Evolutionary conservation across 2,329 filamentous ascomycete species (phyloP).

Genomic region (Beauveria sp.): DNA sequence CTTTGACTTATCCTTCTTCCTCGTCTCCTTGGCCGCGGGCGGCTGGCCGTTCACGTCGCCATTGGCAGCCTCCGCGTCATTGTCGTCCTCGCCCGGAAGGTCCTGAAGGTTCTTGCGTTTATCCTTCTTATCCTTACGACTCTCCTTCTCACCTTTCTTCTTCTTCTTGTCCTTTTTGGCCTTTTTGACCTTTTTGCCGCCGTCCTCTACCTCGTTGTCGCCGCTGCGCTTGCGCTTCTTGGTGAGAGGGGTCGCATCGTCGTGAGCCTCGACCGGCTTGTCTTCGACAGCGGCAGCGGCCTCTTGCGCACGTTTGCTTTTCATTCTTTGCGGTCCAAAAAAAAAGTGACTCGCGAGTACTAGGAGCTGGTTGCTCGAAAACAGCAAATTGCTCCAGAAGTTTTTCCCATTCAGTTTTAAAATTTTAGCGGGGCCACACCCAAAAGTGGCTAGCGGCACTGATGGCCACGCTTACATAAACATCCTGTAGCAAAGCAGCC

Average conservation of each 20-base stretch:
- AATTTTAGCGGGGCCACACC: constrained; percentile 8
- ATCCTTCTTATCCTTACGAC: constrained; percentile 33
- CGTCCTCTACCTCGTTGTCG: constrained; percentile 19
- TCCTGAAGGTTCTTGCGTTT: constrained; percentile 31
- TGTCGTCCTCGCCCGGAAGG: constrained; percentile 26
- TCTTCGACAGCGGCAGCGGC: constrained; percentile 20
- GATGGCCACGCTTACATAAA: neutral
- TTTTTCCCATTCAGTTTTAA: constrained; percentile 5
- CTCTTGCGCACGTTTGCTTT: constrained; percentile 33
- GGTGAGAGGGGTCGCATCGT: constrained; percentile 18
- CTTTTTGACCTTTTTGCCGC: constrained; percentile 26
- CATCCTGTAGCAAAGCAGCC: neutral
- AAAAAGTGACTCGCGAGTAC: neutral
- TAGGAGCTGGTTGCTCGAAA: neutral
- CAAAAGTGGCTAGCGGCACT: neutral
- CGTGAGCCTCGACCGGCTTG: constrained; percentile 17
- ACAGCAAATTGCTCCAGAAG: constrained; percentile 2
- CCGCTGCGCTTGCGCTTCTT: constrained; percentile 31
- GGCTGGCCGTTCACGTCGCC: constrained; percentile 17
- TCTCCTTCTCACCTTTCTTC: constrained; percentile 25
- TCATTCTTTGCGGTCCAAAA: constrained; percentile 20
- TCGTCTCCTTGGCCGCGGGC: constrained; percentile 18
- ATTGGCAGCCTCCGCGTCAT: constrained; percentile 15
- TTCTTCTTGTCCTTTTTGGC: constrained; percentile 24
- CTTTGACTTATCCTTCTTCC: constrained; percentile 13